Base-by-base conservation (phyloP, 331 rosid species). In the Telfairia occidentalis region DNA sequence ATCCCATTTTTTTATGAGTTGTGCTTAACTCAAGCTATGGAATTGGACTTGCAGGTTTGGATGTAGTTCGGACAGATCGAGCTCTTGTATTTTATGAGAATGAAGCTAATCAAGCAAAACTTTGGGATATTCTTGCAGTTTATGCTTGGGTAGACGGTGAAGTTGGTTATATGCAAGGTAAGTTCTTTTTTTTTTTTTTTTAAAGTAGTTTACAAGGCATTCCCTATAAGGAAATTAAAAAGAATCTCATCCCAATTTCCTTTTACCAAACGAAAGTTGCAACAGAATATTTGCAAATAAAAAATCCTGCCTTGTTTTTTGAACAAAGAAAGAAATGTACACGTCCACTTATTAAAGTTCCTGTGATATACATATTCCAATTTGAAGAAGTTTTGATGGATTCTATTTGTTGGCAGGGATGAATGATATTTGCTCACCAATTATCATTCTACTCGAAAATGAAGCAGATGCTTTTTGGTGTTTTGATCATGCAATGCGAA, bases 391-490 rank as follows among this genome's bases (percentile, higher is more conserved):
- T 64, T 61, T 73, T 67, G 65, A 63, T 72, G 43, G 59, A 50
- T 38, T 76, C 35, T 40, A 52, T 79, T 59, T 61, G 52, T 76
- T 74, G 80, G 82, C 89, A 91, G 98, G 98, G 80, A 94, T 94
- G 98, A 94, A 92, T 71, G 98, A 94, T 82, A 91, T 94, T 77
- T 89, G 97, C 85, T 94, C 98, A 35, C 95, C 98, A 55, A 82
- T 94, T 83, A 79, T 88, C 46, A 86, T 94, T 40, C 95, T 91
- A 78, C 71, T 89, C 46, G 97, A 94, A 74, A 81, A 94, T 69
- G 97, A 94, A 78, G 90, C 95, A 34, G 98, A 94, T 82, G 88
- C 93, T 38, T 94, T 78, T 82, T 94, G 98, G 98, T 94, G 97
- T 85, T 94, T 91, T 48, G 91, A 94, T 26, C 96, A 84, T 49